Base-by-base conservation (phyloP, 257 asterid genomes). In the Mitragyna speciosa region DNA sequence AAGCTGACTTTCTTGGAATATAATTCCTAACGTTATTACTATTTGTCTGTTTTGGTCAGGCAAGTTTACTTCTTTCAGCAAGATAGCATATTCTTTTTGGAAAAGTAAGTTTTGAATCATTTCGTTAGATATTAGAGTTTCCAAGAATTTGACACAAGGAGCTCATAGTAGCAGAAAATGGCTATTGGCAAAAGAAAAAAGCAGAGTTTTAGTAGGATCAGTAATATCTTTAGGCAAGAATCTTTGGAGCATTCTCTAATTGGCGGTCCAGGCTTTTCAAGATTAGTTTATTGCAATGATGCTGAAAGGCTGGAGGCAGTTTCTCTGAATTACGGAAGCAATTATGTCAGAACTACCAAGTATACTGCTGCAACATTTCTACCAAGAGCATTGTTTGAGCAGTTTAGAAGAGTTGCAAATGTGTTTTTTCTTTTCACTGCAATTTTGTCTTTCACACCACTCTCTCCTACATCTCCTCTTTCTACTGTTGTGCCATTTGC, bases 381-480 rank as follows among this genome's bases (percentile, higher is more conserved):
- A 87, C 95, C 95, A 0, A 92, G 86, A 81, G 80, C 95, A 54
- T 87, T 92, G 84, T 92, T 92, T 81, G 97, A 92, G 84, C 97
- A 92, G 92, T 92, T 92, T 73, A 84, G 97, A 79, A 90, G 96
- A 82, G 96, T 89, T 82, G 96, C 96, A 66, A 90, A 91, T 79
- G 85, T 90, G 78, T 91, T 84, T 83, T 92, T 92, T 70, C 95
- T 92, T 77, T 87, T 92, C 26, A 81, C 73, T 76, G 92, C 91
- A 48, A 83, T 85, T n/a, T 41, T 92, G 84, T 82, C 92, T 68
- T 92, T 90, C 87, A 89, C 93, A 61, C 43, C 88, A 10, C 89
- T 92, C 24, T 89, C 93, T 7, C 97, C 95, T 76, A 90, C 87
- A 75, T 79, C 91, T 72, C 85, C 92, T 2, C 83, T 83, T 67